Conservation (phyloP, 208 protist genomes). For the Porcisia deanei region DNA sequence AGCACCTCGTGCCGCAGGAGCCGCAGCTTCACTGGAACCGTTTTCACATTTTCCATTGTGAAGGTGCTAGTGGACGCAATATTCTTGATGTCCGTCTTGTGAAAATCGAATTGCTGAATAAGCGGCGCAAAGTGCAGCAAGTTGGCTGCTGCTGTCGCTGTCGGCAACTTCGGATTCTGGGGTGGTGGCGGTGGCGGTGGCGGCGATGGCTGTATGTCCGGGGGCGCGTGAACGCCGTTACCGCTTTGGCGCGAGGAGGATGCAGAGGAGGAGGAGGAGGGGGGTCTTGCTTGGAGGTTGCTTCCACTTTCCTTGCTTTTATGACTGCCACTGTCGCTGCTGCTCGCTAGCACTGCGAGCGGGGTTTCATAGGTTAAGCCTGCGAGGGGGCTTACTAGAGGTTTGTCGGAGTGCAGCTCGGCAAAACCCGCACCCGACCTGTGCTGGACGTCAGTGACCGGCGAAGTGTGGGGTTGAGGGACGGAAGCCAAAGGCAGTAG, state of each 20-base stretch:
- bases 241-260: background rate
- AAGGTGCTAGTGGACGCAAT: constrained; percentile 41
- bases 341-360: constrained; percentile 10
- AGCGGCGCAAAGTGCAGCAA: constrained; percentile 35
- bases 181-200: background rate
- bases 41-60: constrained; percentile 29
- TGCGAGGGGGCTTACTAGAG: background rate
- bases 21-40: constrained; percentile 26
- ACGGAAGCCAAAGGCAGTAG: background rate
- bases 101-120: constrained; percentile 50
- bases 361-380: constrained; percentile 5
- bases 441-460: constrained; percentile 5
- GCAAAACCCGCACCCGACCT: background rate
- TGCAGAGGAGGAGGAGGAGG: background rate
- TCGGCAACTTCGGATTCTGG: background rate
- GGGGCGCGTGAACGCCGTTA: background rate
- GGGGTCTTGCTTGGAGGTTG: too few species aligned
- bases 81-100: constrained; percentile 47
- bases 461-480: constrained; percentile 13
- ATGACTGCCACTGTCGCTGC: constrained; percentile 4
- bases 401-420: background rate
- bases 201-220: background rate
- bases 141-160: background rate
- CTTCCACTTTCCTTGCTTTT: background rate
- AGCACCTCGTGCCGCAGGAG: constrained; percentile 34